These are phyloP conservation scores for Arxiozyma slooffiae DNA, from an alignment of 1,139 yeast genomes.

Conservation along the genomic window DNA sequence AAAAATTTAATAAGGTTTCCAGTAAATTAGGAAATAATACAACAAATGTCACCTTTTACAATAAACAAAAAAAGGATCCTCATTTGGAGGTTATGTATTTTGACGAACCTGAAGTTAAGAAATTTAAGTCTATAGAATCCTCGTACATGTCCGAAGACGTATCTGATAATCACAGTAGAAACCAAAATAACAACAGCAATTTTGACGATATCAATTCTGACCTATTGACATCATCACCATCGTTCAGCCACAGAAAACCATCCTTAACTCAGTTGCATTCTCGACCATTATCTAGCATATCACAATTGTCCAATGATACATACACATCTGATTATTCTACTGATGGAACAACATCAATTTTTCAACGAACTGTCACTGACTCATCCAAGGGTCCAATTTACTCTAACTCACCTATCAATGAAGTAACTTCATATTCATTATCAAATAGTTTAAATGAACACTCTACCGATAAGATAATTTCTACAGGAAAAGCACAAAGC, in stretches of 20 bases:
- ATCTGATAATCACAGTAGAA: constrained; percentile 18
- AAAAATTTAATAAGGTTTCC: not conserved
- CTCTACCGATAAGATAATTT: not conserved
- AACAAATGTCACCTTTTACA: not conserved
- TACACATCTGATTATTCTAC: constrained; percentile 34
- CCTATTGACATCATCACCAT: constrained; percentile 8
- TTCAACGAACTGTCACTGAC: constrained; percentile 14
- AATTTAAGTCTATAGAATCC: constrained; percentile 23
- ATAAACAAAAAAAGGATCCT: not conserved
- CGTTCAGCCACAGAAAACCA: constrained; percentile 12
- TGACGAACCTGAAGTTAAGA: constrained; percentile 16
- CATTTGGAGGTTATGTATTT: constrained; percentile 1
- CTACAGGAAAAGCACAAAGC: constrained; percentile 7
- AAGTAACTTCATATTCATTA: constrained; percentile 13
- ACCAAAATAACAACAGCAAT: constrained; percentile 7
- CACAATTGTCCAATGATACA: constrained; percentile 53
- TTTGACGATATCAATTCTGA: constrained; percentile 6
- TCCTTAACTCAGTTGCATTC: constrained; percentile 25
- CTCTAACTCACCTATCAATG: constrained; percentile 11
- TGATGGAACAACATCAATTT: constrained; percentile 27
- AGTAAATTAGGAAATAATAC: not conserved
- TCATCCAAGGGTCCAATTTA: constrained; percentile 7
- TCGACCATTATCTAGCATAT: constrained; percentile 58
- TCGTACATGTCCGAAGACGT: constrained; percentile 21
- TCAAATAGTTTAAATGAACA: constrained; percentile 7